phyloP scores from a whole-genome alignment of 2,329 filamentous ascomycete genomes.

The Conoideocrella luteorostrata region DNA sequence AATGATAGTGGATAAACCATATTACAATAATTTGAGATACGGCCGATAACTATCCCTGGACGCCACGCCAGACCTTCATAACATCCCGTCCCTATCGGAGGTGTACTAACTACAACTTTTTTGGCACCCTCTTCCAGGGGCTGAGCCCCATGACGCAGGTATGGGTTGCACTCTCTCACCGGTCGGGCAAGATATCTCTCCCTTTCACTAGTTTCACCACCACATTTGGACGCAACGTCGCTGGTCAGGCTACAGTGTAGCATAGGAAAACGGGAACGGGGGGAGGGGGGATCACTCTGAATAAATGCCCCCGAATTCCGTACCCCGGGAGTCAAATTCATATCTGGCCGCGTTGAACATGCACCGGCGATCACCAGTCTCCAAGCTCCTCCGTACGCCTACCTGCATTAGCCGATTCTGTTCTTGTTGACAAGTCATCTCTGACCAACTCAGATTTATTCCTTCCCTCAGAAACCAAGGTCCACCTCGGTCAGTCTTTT shows the following conservation, averaged over 20 bases:
- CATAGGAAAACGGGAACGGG: not conserved
- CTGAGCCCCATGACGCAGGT: no score
- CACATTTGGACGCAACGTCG: conserved; percentile 4
- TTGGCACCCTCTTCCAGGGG: no score
- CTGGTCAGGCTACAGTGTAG: conserved; percentile 7
- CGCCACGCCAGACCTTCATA: no score
- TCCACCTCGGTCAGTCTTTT: not conserved
- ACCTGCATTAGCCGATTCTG: conserved; percentile 11
- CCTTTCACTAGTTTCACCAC: not conserved
- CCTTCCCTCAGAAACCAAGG: conserved; percentile 1
- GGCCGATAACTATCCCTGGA: conserved; percentile 4
- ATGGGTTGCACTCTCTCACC: not conserved
- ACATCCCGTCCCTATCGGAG: no score
- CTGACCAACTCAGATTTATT: not conserved
- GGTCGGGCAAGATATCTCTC: not conserved
- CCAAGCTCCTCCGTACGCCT: no score
- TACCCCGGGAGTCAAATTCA: not conserved
- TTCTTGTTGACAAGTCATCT: conserved; percentile 7
- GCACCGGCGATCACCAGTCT: conserved; percentile 19
- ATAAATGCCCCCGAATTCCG: no score
- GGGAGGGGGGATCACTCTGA: not conserved
- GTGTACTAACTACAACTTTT: no score
- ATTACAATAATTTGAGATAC: not conserved
- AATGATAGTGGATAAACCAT: conserved; percentile 3
- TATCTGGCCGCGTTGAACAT: conserved; percentile 10